A percentile compares a stretch with the other conserved stretches of the same genome.
Conservation (phyloP, 1,139 yeast genomes). For the Saccharomycopsis hybrid region DNA sequence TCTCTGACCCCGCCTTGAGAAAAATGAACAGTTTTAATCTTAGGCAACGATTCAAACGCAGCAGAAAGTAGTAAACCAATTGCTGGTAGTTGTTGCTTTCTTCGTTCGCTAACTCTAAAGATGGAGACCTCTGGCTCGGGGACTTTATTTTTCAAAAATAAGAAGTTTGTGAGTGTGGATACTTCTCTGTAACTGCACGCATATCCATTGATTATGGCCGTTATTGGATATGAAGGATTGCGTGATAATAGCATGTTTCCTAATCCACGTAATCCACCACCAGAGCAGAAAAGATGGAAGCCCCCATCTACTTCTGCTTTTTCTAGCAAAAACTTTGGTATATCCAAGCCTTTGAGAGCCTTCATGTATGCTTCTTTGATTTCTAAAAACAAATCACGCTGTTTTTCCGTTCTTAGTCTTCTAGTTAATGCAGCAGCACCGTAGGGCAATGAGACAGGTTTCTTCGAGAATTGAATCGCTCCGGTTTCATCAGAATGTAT, state of each 20-base stretch:
- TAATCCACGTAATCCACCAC: constrained; percentile 62
- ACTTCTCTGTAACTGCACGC: constrained; percentile 48
- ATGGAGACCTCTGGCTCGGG: constrained; percentile 36
- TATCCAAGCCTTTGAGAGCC: constrained; percentile 40
- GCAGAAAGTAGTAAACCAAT: constrained; percentile 56
- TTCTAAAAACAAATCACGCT: constrained; percentile 38
- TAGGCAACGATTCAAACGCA: constrained; percentile 51
- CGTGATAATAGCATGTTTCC: constrained; percentile 53
- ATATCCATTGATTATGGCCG: constrained; percentile 59
- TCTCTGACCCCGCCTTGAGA: constrained; percentile 70
- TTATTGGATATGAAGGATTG: constrained; percentile 46
- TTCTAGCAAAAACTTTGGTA: constrained; percentile 37
- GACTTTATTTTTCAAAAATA: constrained; percentile 37
- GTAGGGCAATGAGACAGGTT: constrained; percentile 56
- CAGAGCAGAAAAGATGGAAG: constrained; percentile 53
- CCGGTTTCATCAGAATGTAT: constrained; percentile 44
- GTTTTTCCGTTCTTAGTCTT: constrained; percentile 43
- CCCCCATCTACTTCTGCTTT: constrained; percentile 50
- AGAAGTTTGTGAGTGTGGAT: constrained; percentile 40
- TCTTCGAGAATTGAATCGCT: constrained; percentile 42
- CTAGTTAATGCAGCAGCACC: constrained; percentile 61
- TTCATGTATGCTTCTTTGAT: constrained; percentile 39
- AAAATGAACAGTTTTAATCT: constrained; percentile 51
- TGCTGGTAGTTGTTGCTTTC: constrained; percentile 58
- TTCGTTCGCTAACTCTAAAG: constrained; percentile 53